Evolutionary conservation across 2,329 filamentous ascomycete species (phyloP), one percentile per base, ranked within the genome.

Genomic region (Hymenoscyphus infarciens): DNA sequence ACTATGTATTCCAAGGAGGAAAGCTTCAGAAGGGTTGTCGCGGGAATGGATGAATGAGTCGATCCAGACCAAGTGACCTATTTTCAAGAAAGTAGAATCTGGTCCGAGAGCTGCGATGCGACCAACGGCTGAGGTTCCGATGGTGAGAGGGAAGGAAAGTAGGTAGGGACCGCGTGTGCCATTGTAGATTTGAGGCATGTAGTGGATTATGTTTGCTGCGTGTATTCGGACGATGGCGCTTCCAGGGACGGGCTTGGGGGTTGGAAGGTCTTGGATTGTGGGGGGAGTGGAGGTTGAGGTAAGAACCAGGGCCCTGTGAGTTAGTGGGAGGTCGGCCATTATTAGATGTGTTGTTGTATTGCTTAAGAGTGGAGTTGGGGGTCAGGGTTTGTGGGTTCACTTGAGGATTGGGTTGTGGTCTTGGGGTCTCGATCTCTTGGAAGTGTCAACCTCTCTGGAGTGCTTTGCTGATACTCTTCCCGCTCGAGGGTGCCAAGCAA

Each of bases 201-300:
- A 80, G 5, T 75, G 71, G 8, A 80, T 55, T 1, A 79, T 69
- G 6, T 66, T 67, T 0, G 75, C 71, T 1, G 69, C 68, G 10
- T 76, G 63, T 52, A 81, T 69, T 1, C 69, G 72, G n/a, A 81
- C 70, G 7, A 81, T 61, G 1, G 74, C 77, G n/a, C 69, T 75
- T 6, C 79, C 79, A 0, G 71, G 67, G 3, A 38, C 66, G 0
- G 74, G 64, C 15, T 69, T 53, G 0, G 77, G 77, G 5, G 71
- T 77, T 15, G 75, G 71, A 0, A 75, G 19, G 1, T 61, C 71
- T 60, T 75, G 67, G 55, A 78, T 55, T 13, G 45, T 29, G 5
- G 63, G 64, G 27, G 74, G 69, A 45, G 66, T 10, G 3, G 53
- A 54, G 22, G 65, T 61, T 19, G 63, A 62, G 25, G 65, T 58